phyloP scores from a whole-genome alignment of 306 rosid species.

The Aeschynomene evenia region DNA sequence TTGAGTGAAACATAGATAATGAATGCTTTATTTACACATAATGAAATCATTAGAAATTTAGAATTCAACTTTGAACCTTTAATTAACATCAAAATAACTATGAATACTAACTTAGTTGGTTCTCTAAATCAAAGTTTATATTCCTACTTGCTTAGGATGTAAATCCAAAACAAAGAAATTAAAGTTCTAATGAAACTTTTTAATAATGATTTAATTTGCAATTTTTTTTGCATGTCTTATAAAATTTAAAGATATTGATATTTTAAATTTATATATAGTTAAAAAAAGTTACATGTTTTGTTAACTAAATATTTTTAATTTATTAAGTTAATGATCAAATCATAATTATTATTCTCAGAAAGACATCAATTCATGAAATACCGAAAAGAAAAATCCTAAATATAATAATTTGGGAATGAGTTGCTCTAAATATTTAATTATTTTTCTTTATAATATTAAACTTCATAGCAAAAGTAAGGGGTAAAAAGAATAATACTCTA shows the following conservation, averaged over 20 bases:
- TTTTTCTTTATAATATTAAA: not conserved
- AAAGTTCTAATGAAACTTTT: not conserved
- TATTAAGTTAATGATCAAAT: no score
- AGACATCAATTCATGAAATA: no score
- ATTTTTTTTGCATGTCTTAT: no score
- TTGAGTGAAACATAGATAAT: slow-evolving; percentile 17
- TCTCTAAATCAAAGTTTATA: not conserved
- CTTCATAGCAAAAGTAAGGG: not conserved
- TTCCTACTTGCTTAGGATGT: not conserved
- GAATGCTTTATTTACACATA: slow-evolving; percentile 12
- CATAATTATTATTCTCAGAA: no score
- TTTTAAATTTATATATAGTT: no score
- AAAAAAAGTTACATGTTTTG: no score
- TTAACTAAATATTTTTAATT: no score
- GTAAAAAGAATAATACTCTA: not conserved
- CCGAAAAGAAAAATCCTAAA: not conserved
- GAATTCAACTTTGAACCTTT: slow-evolving; percentile 9
- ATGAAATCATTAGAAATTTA: slow-evolving; percentile 26
- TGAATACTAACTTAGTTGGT: not conserved
- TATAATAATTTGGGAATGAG: not conserved
- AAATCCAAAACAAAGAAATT: not conserved
- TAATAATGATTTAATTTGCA: no score
- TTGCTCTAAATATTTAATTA: not conserved
- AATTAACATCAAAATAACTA: no score
- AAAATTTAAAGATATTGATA: no score